Base-by-base conservation (phyloP, 2,329 filamentous ascomycete species). In the Aureobasidium melanogenum region DNA sequence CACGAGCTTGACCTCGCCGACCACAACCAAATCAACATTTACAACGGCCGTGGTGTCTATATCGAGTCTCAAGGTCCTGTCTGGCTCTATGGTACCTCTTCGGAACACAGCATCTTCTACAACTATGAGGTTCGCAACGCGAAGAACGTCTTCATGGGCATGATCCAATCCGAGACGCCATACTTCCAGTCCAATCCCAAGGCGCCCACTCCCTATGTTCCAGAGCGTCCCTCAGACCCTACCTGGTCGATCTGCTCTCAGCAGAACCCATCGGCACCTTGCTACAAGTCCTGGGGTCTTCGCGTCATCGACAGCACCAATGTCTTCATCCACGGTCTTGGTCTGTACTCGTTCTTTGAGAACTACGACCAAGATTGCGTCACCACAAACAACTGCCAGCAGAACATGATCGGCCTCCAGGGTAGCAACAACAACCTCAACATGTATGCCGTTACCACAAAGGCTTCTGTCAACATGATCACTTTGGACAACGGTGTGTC, bases 1-100 rank as follows among this genome's bases (percentile, higher is more conserved):
- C 93, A 97, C 76, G 89, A 96, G 71, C 85, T 97, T 28, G 92
- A 97, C 74, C 96, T 91, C 91, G 88, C 91, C 50, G 85, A 91
- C 2, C 91, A 96, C 72, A 91, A 96, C 78, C 88, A 92, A 73
- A 87, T 93, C 73, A 87, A 87, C 71, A 85, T 96, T 69, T 96
- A 88, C 83, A 95, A 89, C 72, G 91, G 91, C 51, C 89, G 91
- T 64, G 92, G 91, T 68, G 83, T 96, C 66, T 80, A 86, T 44
- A 84, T 96, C 67, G 89, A 95, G 76, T 88, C 80, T 50, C 80
- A 88, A 70, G 87, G 88, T 7, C 84, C 88, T 8, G 84, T 87
- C 57, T 96, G 91, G 91, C 75, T 94, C 24, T 84, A 82, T 52
- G 87, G 84, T 9, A 86, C 85, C 0, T 79, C 83, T 0, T 82